Percentiles rank a stretch among this genome's conserved stretches.
These are phyloP conservation scores for Mytilinidion resinicola DNA, from an alignment of 495 filamentous ascomycete species.

Conservation along the genomic window DNA sequence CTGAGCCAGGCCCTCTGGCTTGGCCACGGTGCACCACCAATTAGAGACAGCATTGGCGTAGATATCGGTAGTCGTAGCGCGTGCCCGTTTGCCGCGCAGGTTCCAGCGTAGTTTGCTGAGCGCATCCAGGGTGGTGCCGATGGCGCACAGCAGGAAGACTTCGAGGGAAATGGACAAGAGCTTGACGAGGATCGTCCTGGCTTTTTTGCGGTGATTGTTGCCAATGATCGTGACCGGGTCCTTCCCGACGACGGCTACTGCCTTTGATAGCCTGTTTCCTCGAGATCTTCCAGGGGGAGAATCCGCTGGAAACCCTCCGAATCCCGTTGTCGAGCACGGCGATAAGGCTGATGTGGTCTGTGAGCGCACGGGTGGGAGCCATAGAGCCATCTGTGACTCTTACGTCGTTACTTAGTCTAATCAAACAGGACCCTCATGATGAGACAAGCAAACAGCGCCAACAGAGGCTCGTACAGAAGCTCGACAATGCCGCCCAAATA, in stretches of 20 bases:
- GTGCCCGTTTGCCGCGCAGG: background rate
- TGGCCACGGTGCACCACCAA: background rate
- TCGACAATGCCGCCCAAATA: background rate
- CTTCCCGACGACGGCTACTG: too few relatives aligned
- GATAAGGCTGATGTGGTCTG: background rate
- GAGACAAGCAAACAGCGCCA: slow-evolving; percentile 2
- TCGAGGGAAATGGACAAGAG: background rate
- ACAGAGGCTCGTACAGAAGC: background rate
- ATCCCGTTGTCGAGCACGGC: background rate
- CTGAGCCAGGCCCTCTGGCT: background rate
- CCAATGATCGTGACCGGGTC: too few relatives aligned
- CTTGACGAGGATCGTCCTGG: background rate
- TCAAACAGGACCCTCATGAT: too few relatives aligned
- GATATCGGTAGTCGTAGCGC: background rate
- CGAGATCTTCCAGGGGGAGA: background rate
- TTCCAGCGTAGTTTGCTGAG: background rate
- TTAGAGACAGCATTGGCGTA: background rate
- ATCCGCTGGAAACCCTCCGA: background rate
- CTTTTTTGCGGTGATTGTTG: background rate
- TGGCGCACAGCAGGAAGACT: background rate
- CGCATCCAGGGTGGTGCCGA: background rate
- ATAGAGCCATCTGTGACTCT: background rate
- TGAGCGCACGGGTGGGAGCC: background rate
- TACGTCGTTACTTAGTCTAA: too few relatives aligned
- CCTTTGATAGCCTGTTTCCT: background rate